Evolutionary conservation across 2,329 filamentous ascomycete genomes (phyloP).

Genomic region (Ilyonectria robusta): DNA sequence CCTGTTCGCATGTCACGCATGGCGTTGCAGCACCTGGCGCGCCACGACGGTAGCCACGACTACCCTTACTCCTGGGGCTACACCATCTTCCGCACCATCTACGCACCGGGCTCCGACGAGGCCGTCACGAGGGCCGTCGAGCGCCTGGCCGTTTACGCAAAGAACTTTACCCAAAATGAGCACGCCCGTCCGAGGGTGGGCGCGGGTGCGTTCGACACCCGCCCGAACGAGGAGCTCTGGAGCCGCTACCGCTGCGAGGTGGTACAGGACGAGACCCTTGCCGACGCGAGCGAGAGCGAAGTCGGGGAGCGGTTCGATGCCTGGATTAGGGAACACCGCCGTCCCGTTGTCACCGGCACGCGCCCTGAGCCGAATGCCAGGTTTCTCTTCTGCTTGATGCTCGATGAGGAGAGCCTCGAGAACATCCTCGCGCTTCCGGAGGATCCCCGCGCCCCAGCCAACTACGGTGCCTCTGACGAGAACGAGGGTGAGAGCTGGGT

Average conservation of each 20-base stretch:
- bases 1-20: constrained; percentile 23
- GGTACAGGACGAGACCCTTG: constrained; percentile 36
- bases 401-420: constrained; percentile 42
- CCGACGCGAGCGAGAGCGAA: constrained; percentile 29
- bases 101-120: constrained; percentile 37
- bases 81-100: constrained; percentile 43
- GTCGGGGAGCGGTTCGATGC: constrained; percentile 36
- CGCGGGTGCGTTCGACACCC: constrained; percentile 18
- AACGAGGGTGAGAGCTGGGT: constrained; percentile 26
- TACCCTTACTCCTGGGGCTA: constrained; percentile 44
- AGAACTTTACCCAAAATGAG: constrained; percentile 26
- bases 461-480: constrained; percentile 11
- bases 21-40: constrained; percentile 28
- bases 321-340: constrained; percentile 30
- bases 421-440: constrained; percentile 40
- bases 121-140: constrained; percentile 29
- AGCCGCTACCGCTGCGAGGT: constrained; percentile 39
- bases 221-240: constrained; percentile 37
- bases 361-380: constrained; percentile 27
- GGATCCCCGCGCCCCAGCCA: constrained; percentile 25
- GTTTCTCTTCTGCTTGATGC: constrained; percentile 40
- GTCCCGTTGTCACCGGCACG: constrained; percentile 5
- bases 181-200: constrained; percentile 3
- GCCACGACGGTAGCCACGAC: constrained; percentile 38
- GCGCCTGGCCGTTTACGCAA: constrained; percentile 36